Evolutionary conservation across 495 filamentous ascomycete species (phyloP).

Genomic region (Talaromyces liani): DNA sequence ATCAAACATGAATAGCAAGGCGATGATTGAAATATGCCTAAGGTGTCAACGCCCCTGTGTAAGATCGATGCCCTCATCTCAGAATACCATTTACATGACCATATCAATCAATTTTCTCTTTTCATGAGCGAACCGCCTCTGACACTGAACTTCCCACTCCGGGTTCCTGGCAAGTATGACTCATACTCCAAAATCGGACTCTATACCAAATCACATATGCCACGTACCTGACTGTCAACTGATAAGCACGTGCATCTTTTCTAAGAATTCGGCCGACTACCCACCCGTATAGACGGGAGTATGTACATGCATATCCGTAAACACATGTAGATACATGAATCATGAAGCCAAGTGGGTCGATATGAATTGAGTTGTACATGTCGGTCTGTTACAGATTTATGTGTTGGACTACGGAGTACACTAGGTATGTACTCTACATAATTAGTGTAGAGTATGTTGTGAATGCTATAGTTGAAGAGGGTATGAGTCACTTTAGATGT

Average conservation of each 20-base stretch:
- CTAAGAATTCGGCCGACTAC: neutral
- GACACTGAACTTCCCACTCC: neutral
- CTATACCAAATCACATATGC: neutral
- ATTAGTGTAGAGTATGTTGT: neutral
- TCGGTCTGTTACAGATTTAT: neutral
- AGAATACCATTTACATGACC: neutral
- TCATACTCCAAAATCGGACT: neutral
- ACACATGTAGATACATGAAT: neutral
- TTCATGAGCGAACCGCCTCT: neutral
- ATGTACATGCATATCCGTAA: neutral
- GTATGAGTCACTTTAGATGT: neutral
- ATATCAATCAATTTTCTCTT: neutral
- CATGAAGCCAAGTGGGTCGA: neutral
- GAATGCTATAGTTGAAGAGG: neutral
- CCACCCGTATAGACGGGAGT: neutral
- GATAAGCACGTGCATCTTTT: neutral
- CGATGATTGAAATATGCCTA: neutral
- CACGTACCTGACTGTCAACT: neutral
- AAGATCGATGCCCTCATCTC: neutral
- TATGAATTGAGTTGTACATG: neutral
- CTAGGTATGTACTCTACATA: neutral
- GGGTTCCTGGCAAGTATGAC: neutral
- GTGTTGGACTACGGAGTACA: neutral
- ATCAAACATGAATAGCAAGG: no score
- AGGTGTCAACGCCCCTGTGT: neutral